Conservation (phyloP, 257 asterid genomes). For the Nyctanthes arbortristis region DNA sequence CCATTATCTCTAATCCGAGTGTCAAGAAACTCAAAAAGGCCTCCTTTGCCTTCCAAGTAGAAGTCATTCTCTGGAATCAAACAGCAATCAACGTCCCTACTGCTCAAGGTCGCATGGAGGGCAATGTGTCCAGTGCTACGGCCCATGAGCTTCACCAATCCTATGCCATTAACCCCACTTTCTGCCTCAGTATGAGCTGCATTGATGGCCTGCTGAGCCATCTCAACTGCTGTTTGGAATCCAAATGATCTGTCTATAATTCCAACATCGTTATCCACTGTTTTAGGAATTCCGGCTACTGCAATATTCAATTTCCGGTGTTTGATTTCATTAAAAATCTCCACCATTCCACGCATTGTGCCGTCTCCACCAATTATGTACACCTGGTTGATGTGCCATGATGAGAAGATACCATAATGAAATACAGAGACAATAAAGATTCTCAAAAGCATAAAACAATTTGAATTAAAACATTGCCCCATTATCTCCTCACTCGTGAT, state of each 20-base stretch:
- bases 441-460: neutral
- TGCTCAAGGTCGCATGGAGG: constrained; percentile 69
- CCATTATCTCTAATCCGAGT: constrained; percentile 34
- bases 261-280: constrained; percentile 82
- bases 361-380: constrained; percentile 90
- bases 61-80: constrained; percentile 72
- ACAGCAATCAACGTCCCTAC: constrained; percentile 82
- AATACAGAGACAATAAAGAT: neutral
- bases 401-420: neutral
- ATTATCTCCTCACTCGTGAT: too few species aligned
- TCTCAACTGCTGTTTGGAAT: constrained; percentile 82
- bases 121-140: constrained; percentile 90
- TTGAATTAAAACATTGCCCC: too few species aligned
- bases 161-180: constrained; percentile 79
- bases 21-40: constrained; percentile 63
- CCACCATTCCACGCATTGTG: constrained; percentile 74
- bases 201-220: constrained; percentile 85
- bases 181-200: constrained; percentile 78
- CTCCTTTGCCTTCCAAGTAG: constrained; percentile 68
- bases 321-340: constrained; percentile 57
- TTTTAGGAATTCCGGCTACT: constrained; percentile 75
- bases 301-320: constrained; percentile 45
- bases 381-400: constrained; percentile 35
- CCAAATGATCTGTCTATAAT: constrained; percentile 81
- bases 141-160: constrained; percentile 87